These are phyloP conservation scores for Houttuynia cordata DNA, from an alignment of 164 flowering plant species.

Conservation along the genomic window DNA sequence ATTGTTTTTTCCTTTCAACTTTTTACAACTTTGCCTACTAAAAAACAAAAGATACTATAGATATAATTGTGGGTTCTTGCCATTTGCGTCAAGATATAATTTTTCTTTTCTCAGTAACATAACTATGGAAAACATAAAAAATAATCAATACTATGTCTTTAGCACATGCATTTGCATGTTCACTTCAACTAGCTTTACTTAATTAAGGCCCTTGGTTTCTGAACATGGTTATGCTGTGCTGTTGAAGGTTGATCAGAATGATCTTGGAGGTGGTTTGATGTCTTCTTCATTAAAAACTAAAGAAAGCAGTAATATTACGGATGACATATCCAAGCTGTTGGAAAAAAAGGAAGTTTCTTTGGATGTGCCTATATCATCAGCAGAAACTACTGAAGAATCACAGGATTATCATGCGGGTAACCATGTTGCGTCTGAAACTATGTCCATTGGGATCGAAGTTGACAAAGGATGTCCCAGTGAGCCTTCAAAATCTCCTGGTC, in stretches of 20 bases:
- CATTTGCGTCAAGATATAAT: too few relatives aligned
- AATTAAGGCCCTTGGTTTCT: neutral
- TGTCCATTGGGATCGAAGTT: neutral
- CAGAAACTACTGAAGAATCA: neutral
- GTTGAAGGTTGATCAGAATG: constrained; percentile 8
- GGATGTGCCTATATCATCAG: neutral
- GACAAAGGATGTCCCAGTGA: neutral
- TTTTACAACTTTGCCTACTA: too few relatives aligned
- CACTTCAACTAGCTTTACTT: too few relatives aligned
- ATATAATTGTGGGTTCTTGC: too few relatives aligned
- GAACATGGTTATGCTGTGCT: neutral
- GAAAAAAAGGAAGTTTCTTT: neutral
- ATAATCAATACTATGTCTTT: too few relatives aligned
- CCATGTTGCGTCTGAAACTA: neutral
- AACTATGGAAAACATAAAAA: too few relatives aligned
- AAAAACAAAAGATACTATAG: too few relatives aligned
- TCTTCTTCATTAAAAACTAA: neutral
- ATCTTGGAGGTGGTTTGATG: constrained; percentile 2
- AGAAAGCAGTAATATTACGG: neutral
- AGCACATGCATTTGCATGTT: too few relatives aligned
- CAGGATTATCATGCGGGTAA: neutral
- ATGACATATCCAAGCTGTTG: neutral
- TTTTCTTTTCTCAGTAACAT: too few relatives aligned
- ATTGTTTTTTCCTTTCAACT: too few relatives aligned
- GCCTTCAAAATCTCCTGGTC: neutral